Conservation (phyloP, 805 yeast species). For the Hanseniaspora thailandica region DNA sequence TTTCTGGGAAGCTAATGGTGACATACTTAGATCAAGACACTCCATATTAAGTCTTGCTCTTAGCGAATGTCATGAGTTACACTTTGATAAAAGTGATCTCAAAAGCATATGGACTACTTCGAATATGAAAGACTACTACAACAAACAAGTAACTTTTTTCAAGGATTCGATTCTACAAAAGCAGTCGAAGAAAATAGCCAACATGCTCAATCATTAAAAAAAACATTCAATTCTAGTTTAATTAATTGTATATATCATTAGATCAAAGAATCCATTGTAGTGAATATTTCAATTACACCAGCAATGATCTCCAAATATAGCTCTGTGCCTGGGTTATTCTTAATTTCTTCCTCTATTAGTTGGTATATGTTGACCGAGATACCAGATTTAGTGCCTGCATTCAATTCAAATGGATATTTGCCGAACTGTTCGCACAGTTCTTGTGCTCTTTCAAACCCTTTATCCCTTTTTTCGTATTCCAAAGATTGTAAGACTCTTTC, state of each 20-base stretch:
- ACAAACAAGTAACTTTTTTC: background rate
- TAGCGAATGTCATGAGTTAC: background rate
- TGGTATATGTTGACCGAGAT: conserved; percentile 56
- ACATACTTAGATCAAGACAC: conserved; percentile 21
- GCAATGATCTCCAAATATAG: conserved; percentile 80
- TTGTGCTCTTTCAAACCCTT: conserved; percentile 88
- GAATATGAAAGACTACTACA: conserved; percentile 19
- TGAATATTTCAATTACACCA: conserved; percentile 79
- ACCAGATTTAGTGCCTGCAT: conserved; percentile 50
- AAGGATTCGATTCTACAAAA: background rate
- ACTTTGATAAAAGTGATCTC: conserved; percentile 8
- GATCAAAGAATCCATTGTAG: conserved; percentile 82
- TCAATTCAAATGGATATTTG: conserved; percentile 65
- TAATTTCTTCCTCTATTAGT: conserved; percentile 36
- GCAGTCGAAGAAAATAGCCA: background rate
- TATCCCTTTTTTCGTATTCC: conserved; percentile 79
- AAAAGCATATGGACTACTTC: conserved; percentile 18
- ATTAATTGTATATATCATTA: conserved; percentile 24
- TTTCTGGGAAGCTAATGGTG: conserved; percentile 94
- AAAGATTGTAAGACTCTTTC: conserved; percentile 73
- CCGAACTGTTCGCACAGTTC: conserved; percentile 72
- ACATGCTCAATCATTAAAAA: background rate
- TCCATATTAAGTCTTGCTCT: background rate
- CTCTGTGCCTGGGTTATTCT: conserved; percentile 34
- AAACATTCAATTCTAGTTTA: background rate